These are phyloP conservation scores for Fusarium mundagurra DNA, from an alignment of 2,329 filamentous ascomycete genomes.

Conservation along the genomic window DNA sequence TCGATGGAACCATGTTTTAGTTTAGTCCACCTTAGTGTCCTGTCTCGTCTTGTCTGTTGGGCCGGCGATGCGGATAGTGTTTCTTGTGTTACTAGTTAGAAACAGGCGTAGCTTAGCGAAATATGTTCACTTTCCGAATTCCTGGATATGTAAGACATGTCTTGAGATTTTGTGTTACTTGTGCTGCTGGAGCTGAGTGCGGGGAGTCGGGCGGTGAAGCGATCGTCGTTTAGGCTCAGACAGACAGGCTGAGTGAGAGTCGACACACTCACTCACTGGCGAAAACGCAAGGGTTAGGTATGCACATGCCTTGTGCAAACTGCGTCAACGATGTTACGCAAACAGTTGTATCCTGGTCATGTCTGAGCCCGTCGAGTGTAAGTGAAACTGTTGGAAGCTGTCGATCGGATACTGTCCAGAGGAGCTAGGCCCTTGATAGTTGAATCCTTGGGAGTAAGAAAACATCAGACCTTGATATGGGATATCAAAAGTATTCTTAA, in stretches of 20 bases:
- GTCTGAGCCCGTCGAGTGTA: not conserved
- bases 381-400: not conserved
- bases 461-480: not conserved
- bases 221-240: not conserved
- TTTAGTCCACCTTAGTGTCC: not conserved
- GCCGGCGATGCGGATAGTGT: not conserved
- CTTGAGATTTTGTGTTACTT: not conserved
- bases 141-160: not conserved
- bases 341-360: not conserved
- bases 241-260: not conserved
- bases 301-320: not conserved
- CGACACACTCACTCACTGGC: not conserved
- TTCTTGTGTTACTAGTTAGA: slow-evolving; percentile 14
- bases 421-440: not conserved
- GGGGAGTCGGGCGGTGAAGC: not conserved
- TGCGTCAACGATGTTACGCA: not conserved
- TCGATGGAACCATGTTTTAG: not conserved
- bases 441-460: not conserved
- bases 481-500: not conserved
- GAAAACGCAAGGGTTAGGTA: not conserved
- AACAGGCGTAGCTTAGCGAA: slow-evolving; percentile 13
- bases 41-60: not conserved
- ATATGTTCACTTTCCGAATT: slow-evolving; percentile 1
- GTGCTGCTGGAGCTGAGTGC: not conserved
- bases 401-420: not conserved